These are phyloP conservation scores for Arabidopsis arenosa DNA, from an alignment of 345 rosid species.

Conservation along the genomic window DNA sequence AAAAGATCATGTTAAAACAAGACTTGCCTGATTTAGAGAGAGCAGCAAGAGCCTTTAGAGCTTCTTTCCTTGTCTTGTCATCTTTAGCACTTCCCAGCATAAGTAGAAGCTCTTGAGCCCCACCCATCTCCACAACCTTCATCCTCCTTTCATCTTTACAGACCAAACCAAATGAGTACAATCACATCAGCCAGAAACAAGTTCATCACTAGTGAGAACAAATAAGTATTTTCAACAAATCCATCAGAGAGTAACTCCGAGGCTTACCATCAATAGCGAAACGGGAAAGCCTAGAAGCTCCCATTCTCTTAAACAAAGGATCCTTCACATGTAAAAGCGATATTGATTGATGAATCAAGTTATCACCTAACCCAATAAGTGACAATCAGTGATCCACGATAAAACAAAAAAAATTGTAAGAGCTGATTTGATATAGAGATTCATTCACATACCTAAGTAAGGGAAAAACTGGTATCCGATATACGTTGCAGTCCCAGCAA, in stretches of 20 bases:
- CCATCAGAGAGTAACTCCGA: background rate
- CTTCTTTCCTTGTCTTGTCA: slow-evolving; percentile 79
- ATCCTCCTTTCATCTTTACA: slow-evolving; percentile 78
- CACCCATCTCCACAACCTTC: slow-evolving; percentile 90
- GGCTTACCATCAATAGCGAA: slow-evolving; percentile 76
- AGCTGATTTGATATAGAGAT: slow-evolving; percentile 13
- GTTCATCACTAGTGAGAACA: background rate
- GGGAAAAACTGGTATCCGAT: slow-evolving; percentile 87
- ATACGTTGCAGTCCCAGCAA: slow-evolving; percentile 75
- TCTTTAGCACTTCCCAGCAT: slow-evolving; percentile 85
- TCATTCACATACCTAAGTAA: slow-evolving; percentile 68
- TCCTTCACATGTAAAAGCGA: slow-evolving; percentile 89
- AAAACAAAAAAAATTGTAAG: background rate
- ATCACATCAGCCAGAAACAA: slow-evolving; percentile 7
- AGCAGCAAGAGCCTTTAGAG: slow-evolving; percentile 77
- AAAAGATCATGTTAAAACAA: background rate
- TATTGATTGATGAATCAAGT: slow-evolving; percentile 77
- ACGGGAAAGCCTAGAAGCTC: slow-evolving; percentile 89
- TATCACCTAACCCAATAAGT: slow-evolving; percentile 68
- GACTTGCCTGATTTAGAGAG: slow-evolving; percentile 67
- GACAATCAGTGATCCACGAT: slow-evolving; percentile 7
- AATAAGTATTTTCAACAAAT: background rate
- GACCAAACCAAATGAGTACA: slow-evolving; percentile 22
- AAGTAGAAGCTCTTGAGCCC: slow-evolving; percentile 74
- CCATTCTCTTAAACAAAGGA: slow-evolving; percentile 88